A percentile compares a stretch with the other conserved stretches of the same genome.
Conservation (phyloP, 208 protist species). For the Trypanosoma conorhini region DNA sequence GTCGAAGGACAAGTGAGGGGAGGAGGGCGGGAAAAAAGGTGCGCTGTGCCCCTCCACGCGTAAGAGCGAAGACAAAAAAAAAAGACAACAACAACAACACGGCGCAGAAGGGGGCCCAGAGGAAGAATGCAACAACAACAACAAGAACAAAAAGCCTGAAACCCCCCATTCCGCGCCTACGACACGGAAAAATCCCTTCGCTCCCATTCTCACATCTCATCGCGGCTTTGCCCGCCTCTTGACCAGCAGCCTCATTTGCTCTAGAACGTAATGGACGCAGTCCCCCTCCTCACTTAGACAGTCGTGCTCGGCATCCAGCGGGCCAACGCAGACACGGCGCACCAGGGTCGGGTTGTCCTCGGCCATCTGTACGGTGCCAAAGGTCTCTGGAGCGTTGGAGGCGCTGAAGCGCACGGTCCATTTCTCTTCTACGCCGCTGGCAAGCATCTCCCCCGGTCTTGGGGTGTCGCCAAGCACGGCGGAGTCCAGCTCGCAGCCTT, state of each 20-base stretch:
- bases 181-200: not conserved
- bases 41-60: not conserved
- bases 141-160: not conserved
- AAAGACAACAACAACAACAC: not conserved
- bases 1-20: not conserved
- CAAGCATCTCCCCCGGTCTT: conserved; percentile 13
- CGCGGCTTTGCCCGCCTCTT: conserved; percentile 8
- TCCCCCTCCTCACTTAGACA: conserved; percentile 26
- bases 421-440: conserved; percentile 30
- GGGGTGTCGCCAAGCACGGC: conserved; percentile 41
- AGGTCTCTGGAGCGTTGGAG: conserved; percentile 70
- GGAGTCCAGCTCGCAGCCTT: conserved; percentile 39
- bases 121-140: conserved; percentile 1
- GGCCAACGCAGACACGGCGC: conserved; percentile 38
- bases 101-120: not conserved
- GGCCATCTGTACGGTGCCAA: conserved; percentile 68
- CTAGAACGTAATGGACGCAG: conserved; percentile 44
- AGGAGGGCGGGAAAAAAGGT: not conserved
- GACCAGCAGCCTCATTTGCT: conserved; percentile 10
- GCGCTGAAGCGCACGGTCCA: conserved; percentile 79
- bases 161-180: not conserved
- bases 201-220: not conserved
- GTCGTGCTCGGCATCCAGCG: conserved; percentile 28
- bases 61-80: not conserved
- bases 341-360: conserved; percentile 28